A percentile compares a stretch with the other conserved stretches of the same genome.
Conservation (phyloP, 768 basidiomycete genomes). For the Leccinum sublutescens region DNA sequence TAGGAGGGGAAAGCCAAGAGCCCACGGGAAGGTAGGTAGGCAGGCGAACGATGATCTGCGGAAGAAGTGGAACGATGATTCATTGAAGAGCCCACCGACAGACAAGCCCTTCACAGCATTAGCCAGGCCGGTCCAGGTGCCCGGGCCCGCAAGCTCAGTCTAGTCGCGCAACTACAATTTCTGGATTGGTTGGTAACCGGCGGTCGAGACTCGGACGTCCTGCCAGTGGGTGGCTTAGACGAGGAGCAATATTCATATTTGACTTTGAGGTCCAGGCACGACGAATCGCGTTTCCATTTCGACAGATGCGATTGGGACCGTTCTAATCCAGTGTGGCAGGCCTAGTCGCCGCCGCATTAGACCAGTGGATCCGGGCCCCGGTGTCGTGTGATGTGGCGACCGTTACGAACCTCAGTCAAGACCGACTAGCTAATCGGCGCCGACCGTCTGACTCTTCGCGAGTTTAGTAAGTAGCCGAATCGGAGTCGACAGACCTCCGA, state of each 20-base stretch:
- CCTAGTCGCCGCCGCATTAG: neutral
- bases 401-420: neutral
- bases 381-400: neutral
- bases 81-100: neutral
- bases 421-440: neutral
- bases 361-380: neutral
- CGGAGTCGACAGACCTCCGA: neutral
- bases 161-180: neutral
- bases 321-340: neutral
- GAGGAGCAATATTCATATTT: neutral
- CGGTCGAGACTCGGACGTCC: neutral
- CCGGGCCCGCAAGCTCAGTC: neutral
- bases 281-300: neutral
- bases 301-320: neutral
- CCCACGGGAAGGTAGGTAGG: too few species aligned
- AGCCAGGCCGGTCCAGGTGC: neutral
- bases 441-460: neutral
- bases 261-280: neutral
- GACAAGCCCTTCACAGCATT: neutral
- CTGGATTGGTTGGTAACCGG: neutral
- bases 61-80: neutral
- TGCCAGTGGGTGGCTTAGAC: neutral
- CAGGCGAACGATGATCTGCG: neutral
- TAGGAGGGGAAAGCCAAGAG: neutral
- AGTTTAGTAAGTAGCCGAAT: neutral